Evolutionary conservation across 139 green algal genomes (phyloP), one percentile per base, ranked within the genome.

Genomic region (Chlamydomonas asymmetrica): DNA sequence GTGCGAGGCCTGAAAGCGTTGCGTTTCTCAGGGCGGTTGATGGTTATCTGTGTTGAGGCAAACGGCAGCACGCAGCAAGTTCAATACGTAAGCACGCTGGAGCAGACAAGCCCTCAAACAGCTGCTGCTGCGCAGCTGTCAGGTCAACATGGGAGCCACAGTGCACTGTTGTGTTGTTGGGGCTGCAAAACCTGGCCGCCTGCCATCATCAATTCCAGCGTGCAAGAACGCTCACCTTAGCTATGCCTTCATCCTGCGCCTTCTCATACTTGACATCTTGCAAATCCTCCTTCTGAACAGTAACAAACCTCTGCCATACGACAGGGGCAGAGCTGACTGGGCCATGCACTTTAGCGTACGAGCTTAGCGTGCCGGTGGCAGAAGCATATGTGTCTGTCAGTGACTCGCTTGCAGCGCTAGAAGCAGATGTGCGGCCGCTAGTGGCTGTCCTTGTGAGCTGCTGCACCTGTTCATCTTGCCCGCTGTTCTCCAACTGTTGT

Each of bases 1-100:
- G 96, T 99, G 38, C 84, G 81, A 3, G 96, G 96, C 3, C 84
- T 93, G 87, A 99, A 99, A 2, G 96, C 96, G 66, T 99, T 99
- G 25, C 95, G 80, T 68, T 89, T 92, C 22, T 98, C 74, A 22
- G 95, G 96, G 1, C 96, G 76, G 75, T 98, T 98, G 78, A 99
- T 99, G 35, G 88, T 97, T 25, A 99, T 96, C 92, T 98, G 91
- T 75, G 79, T 16, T 31, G 63, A n/a, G n/a, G 32, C 22, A 56
- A 1, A 59, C 32, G 27, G 32, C 5, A 13, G 40, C 29, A 69
- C 29, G n/a, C 32, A 41, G 1, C 3, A 25, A 16, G 48, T 2
- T 23, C 66, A 35, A 39, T 22, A 57, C 37, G 18, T 64, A 73
- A 5, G 43, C 6, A 7, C 54, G 41, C 34, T 25, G 5, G 10